Conservation (phyloP, 2,329 filamentous ascomycete genomes). For the Arthrobotrys iridis region DNA sequence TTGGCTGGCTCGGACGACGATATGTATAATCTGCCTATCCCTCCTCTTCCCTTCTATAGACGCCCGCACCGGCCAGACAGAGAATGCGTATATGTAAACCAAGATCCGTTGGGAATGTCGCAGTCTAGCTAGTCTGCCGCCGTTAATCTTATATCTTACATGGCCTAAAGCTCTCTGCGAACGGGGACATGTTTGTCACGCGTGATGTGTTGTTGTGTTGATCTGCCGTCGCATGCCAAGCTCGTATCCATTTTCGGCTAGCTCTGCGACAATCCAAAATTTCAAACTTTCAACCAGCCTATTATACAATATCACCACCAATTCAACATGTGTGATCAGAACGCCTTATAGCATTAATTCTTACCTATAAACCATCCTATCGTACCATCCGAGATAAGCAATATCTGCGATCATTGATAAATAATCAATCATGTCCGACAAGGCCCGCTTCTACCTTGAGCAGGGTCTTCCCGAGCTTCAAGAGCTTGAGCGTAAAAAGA, state of each 20-base stretch:
- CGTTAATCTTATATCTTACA: too few relatives aligned
- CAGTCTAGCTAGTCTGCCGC: too few relatives aligned
- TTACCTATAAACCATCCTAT: neutral
- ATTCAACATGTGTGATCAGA: neutral
- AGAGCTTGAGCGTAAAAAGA: constrained; percentile 88
- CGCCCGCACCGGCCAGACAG: neutral
- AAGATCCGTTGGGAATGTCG: neutral
- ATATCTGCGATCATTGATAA: neutral
- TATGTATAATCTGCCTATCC: neutral
- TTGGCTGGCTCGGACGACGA: neutral
- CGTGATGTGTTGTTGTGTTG: constrained; percentile 24
- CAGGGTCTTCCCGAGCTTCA: constrained; percentile 90
- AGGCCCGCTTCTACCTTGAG: constrained; percentile 94
- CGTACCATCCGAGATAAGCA: neutral
- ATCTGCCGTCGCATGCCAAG: constrained; percentile 15
- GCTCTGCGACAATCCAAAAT: constrained; percentile 9
- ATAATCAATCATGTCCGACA: constrained; percentile 75
- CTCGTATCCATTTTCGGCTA: neutral
- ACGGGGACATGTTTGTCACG: neutral
- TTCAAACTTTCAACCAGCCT: neutral
- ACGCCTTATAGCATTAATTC: neutral
- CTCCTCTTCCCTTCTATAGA: neutral
- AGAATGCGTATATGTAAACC: neutral
- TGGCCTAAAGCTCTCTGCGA: too few relatives aligned
- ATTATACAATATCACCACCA: neutral